phyloP scores from a whole-genome alignment of 179 eudicot genomes.

The Amaranthus tricolor region DNA sequence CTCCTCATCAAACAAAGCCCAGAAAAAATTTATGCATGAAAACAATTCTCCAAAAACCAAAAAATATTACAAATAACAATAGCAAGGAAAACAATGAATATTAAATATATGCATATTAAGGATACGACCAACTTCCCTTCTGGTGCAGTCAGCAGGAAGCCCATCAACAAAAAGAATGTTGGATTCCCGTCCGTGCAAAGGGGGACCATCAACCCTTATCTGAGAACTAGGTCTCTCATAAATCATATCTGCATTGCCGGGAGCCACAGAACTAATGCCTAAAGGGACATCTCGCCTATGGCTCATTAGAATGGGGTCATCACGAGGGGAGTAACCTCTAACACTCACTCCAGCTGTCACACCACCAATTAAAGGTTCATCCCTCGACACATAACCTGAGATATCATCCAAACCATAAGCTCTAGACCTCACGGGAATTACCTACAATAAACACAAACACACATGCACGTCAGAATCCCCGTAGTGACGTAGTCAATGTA shows the following conservation, averaged over 20 bases:
- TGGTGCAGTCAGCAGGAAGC: slow-evolving; percentile 79
- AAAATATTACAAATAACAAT: not conserved
- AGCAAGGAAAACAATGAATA: not conserved
- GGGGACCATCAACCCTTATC: slow-evolving; percentile 43
- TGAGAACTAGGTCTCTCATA: slow-evolving; percentile 59
- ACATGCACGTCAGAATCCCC: slow-evolving; percentile 4
- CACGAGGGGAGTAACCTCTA: slow-evolving; percentile 45
- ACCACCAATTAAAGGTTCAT: slow-evolving; percentile 49
- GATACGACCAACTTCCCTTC: slow-evolving; percentile 99
- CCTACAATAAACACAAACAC: slow-evolving; percentile 29
- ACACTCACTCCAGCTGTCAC: slow-evolving; percentile 38
- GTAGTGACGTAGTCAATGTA: slow-evolving; percentile 8
- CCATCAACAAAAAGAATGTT: slow-evolving; percentile 90
- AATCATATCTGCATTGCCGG: slow-evolving; percentile 45
- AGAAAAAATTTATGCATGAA: not conserved
- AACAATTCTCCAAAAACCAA: not conserved
- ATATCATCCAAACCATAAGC: slow-evolving; percentile 54
- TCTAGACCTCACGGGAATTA: slow-evolving; percentile 41
- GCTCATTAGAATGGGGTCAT: slow-evolving; percentile 41
- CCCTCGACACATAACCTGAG: slow-evolving; percentile 34
- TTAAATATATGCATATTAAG: slow-evolving; percentile 29
- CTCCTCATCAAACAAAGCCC: slow-evolving; percentile 5
- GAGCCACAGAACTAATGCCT: slow-evolving; percentile 34
- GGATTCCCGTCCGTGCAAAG: slow-evolving; percentile 50
- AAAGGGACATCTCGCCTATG: slow-evolving; percentile 46